Base-by-base conservation (phyloP, 139 green algal species). In the Asterochloris sp. region DNA sequence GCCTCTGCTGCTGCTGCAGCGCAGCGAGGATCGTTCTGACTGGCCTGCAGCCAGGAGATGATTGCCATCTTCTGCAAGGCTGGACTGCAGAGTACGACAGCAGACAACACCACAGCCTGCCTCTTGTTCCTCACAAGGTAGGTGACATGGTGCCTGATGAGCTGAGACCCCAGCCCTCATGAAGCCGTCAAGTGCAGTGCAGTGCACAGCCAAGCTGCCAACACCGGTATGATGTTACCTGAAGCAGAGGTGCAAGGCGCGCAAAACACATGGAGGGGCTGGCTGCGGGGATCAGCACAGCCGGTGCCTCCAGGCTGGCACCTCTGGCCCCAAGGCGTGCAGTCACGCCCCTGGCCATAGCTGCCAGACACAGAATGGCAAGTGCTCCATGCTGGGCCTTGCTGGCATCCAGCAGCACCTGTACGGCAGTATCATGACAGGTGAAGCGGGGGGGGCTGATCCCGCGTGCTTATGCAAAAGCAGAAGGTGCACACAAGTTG, bases 361-460 rank as follows among this genome's bases (percentile, higher is more conserved):
- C 81, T 21, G 87, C 74, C 60, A 94, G 85, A 47, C 85, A 78
- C 60, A 93, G 86, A 47, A 93, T 81, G 13, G 91, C 87, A 71
- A 87, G 23, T 0, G 86, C 74, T 47, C 87, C 82, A 62, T 62
- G n/a, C 69, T 64, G 78, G 14, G 83, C 81, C 14, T 78, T 75
- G 24, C 75, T 66, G 38, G 83, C 76, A 14, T 64, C 60, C 54
- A 93, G 69, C 67, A 94, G 83, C n/a, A 60, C 80, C 85, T 88
- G 84, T 62, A 21, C 6, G 13, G 10, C 29, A 27, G 62, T 26
- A 76, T 21, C 71, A 21, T 76, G 26, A 60, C 66, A 73, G 66
- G 66, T 73, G 66, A 21, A 73, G n/a, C 21, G 4, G 4, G 9
- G 66, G 66, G 19, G 4, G 4, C 19, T 21, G 9, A 21, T 12